Evolutionary conservation across 2,329 filamentous ascomycete genomes (phyloP), one percentile per base, ranked within the genome.

Genomic region (Domatiomyces globalis): DNA sequence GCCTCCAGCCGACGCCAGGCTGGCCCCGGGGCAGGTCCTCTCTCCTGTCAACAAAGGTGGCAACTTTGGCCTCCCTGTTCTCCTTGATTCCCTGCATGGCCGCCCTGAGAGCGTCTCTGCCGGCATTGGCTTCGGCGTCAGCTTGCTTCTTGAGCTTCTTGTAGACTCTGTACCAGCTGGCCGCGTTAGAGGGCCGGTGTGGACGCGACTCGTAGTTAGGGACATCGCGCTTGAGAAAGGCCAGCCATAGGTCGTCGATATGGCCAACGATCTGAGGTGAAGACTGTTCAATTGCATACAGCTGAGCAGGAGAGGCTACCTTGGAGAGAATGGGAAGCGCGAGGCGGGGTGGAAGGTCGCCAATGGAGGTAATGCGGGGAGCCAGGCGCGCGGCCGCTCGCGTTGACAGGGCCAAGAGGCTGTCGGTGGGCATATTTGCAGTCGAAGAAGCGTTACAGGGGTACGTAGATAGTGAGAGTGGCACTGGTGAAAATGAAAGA

Each of bases 131-230:
- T 49, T 78, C 73, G 49, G 73, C 69, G 33, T 78, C 71, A 39
- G 80, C 76, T 55, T 82, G 72, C 43, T 71, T 72, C 57, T 78
- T 75, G 62, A 89, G 82, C 56, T 80, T 79, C 57, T 75, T 71
- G 69, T 94, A 95, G 12, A 94, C 74, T 51, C 83, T 80, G 63
- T 83, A 80, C 88, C 88, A 95, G 54, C 80, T 80, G 36, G 72
- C 72, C 0, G 83, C 79, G 56, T 86, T 76, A 51, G 75, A 74
- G 0, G 85, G 85, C 20, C 79, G 71, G 58, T 81, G 78, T 22
- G 79, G 77, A 63, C 84, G 80, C 45, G 71, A 69, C 43, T 81
- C 73, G 66, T 80, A 83, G 51, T 78, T 70, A 1, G 81, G 80
- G 55, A 95, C 85, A 61, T 95, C 81, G 46, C 81, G 79, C 49